Conservation (phyloP, 495 filamentous ascomycete species). For the Neurospora sp. region DNA sequence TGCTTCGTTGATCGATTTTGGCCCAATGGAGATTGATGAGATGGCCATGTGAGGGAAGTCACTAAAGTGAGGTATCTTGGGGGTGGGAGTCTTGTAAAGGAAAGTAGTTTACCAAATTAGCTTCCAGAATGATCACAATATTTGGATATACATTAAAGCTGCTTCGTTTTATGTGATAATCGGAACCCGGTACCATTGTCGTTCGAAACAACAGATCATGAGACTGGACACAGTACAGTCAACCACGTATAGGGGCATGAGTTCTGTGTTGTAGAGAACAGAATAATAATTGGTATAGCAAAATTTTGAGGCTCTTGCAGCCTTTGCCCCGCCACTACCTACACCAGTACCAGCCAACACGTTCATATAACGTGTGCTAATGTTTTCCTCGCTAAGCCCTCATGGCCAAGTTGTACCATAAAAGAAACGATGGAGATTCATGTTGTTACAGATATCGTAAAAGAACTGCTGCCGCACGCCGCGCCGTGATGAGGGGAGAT, state of each 20-base stretch:
- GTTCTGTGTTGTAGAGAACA: not conserved
- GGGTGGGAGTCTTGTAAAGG: not conserved
- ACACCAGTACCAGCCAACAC: not conserved
- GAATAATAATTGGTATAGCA: not conserved
- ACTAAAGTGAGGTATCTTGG: not conserved
- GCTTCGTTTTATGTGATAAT: not conserved
- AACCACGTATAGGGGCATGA: too few relatives aligned
- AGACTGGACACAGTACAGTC: not conserved
- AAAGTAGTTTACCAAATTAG: not conserved
- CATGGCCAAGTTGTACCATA: not conserved
- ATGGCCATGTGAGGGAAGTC: not conserved
- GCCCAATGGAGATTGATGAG: not conserved
- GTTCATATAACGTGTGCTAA: not conserved
- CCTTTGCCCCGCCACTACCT: not conserved
- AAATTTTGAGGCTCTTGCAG: not conserved
- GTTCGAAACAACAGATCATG: not conserved
- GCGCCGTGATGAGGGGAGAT: not conserved
- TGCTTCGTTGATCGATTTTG: not conserved
- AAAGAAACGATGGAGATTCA: not conserved
- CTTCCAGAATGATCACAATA: not conserved
- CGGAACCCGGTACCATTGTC: not conserved
- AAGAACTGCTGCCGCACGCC: not conserved
- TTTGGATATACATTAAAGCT: not conserved
- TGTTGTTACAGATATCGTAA: not conserved
- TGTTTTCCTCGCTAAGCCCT: not conserved